Evolutionary conservation across 176 grass and related monocot species (phyloP).

Genomic region (Musa acuminata): DNA sequence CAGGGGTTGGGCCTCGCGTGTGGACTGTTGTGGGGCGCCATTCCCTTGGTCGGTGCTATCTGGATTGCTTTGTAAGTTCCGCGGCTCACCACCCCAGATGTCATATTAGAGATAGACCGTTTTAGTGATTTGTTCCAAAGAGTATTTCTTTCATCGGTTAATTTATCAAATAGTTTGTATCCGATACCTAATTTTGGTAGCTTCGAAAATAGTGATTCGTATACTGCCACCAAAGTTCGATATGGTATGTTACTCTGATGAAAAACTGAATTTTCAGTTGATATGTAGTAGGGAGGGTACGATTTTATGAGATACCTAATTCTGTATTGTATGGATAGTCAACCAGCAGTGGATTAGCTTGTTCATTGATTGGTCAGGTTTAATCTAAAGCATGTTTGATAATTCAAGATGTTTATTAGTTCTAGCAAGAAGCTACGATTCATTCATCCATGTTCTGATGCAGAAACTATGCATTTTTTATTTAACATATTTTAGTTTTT

Average conservation of each 20-base stretch:
- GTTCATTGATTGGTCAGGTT: too few relatives aligned
- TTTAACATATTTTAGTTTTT: too few relatives aligned
- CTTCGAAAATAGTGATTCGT: background rate
- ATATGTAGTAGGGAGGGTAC: background rate
- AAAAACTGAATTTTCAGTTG: background rate
- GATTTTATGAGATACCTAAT: too few relatives aligned
- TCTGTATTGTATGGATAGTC: too few relatives aligned
- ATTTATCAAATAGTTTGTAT: background rate
- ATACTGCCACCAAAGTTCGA: background rate
- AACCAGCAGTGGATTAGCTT: too few relatives aligned
- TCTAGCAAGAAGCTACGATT: too few relatives aligned
- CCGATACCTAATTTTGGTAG: background rate
- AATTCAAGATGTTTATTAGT: too few relatives aligned
- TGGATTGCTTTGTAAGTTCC: constrained; percentile 79
- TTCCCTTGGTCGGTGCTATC: constrained; percentile 71
- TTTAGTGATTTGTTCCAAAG: background rate
- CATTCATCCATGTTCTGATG: too few relatives aligned
- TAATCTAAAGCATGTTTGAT: too few relatives aligned
- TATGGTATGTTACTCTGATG: background rate
- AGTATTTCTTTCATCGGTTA: background rate
- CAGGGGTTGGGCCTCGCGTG: constrained; percentile 64
- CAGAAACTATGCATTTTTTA: too few relatives aligned
- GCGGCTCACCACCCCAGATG: background rate
- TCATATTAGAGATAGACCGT: background rate
- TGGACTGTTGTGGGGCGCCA: constrained; percentile 76